phyloP scores from a whole-genome alignment of 768 basidiomycete species.

The Saitozyma sp. region DNA sequence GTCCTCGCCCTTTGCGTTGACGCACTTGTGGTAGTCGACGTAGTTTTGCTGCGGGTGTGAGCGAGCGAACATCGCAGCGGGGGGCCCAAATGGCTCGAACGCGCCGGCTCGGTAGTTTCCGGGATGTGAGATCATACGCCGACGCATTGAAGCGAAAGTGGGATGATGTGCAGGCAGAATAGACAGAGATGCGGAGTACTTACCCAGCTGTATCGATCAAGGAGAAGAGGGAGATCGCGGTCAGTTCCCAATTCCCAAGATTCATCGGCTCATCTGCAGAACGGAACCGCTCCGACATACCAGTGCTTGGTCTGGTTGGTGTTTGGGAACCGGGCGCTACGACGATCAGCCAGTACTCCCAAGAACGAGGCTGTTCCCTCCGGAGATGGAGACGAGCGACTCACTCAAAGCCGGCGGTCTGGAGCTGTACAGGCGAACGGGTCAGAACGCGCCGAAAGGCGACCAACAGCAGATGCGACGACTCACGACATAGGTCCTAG shows the following conservation, averaged over 20 bases:
- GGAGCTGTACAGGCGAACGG: conserved; percentile 57
- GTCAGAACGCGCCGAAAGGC: neutral
- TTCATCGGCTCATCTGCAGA: neutral
- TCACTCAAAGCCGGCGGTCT: conserved; percentile 89
- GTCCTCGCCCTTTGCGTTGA: conserved; percentile 95
- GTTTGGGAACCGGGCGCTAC: conserved; percentile 52
- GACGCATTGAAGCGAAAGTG: neutral
- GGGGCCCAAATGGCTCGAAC: too few relatives aligned
- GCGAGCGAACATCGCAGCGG: neutral
- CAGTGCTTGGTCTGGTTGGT: conserved; percentile 94
- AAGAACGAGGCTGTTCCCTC: neutral
- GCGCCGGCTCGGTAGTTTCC: neutral
- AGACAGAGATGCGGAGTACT: conserved; percentile 4
- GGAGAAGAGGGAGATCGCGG: neutral
- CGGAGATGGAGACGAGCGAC: conserved; percentile 17
- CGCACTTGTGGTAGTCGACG: conserved; percentile 97
- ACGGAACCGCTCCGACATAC: conserved; percentile 57
- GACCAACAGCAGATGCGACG: neutral
- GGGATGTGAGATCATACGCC: neutral
- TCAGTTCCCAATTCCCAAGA: neutral
- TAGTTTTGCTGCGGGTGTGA: conserved; percentile 81
- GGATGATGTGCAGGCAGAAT: too few relatives aligned
- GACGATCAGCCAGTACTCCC: neutral
- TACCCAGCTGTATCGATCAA: conserved; percentile 22
- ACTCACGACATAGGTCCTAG: conserved; percentile 48